Conservation (phyloP, 2,329 filamentous ascomycete genomes). For the Aspergillus sp. region DNA sequence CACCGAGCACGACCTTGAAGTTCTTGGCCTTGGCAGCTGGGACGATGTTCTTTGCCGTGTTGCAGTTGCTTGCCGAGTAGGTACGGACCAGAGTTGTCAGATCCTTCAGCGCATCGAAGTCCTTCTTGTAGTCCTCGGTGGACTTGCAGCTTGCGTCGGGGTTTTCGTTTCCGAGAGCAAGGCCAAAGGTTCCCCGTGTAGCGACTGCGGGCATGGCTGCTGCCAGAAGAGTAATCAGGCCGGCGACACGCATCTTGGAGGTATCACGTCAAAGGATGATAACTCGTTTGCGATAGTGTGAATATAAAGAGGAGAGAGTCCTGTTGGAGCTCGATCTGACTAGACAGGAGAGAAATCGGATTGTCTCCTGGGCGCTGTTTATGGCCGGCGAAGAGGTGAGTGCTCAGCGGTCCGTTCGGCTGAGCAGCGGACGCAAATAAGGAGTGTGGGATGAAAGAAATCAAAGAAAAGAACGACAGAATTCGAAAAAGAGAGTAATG, state of each 20-base stretch:
- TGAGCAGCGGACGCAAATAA: neutral
- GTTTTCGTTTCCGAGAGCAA: constrained; percentile 66
- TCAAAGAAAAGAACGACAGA: constrained; percentile 1
- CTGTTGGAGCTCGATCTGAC: neutral
- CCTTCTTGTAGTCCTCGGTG: constrained; percentile 61
- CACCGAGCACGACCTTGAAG: constrained; percentile 68
- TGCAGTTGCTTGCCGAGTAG: constrained; percentile 67
- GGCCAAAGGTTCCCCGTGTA: constrained; percentile 59
- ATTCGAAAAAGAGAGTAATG: constrained; percentile 1
- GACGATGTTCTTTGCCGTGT: constrained; percentile 62
- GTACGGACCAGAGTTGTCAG: constrained; percentile 61
- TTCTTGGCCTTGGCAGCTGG: constrained; percentile 65
- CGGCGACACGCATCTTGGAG: constrained; percentile 45
- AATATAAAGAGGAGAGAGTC: neutral
- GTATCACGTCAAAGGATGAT: neutral
- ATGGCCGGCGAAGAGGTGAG: neutral
- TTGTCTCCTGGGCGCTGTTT: neutral
- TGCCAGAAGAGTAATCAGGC: constrained; percentile 41
- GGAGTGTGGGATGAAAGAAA: neutral
- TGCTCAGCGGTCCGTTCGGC: neutral
- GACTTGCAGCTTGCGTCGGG: constrained; percentile 63
- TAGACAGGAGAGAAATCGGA: neutral
- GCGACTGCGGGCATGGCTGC: constrained; percentile 50
- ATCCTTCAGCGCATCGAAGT: constrained; percentile 62
- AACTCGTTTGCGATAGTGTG: neutral